Evolutionary conservation across 2,329 filamentous ascomycete genomes (phyloP), one percentile per base, ranked within the genome.

Genomic region (Pestalotiopsis sp.): DNA sequence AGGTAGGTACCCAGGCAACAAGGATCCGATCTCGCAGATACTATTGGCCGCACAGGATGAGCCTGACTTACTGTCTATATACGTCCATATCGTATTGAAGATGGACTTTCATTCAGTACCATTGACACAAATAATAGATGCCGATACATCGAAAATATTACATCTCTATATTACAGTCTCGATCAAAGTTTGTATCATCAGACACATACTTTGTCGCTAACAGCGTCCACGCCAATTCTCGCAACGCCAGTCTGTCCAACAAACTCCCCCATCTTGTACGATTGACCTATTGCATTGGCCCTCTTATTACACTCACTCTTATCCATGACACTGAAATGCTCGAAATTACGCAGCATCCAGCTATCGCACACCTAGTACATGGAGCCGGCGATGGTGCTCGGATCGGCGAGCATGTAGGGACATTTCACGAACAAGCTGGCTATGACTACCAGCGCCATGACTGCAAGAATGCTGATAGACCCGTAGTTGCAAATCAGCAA

Each of bases 361-460:
- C 78, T 78, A 69, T 79, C 78, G 65, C 74, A 77, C 27, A 80
- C 72, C 58, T 80, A 79, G 64, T 77, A 78, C 76, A 80, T 75
- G 4, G 80, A 76, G 23, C 78, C 79, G 0, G 78, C 78, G 9
- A 82, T 76, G 13, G 75, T 80, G 68, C 74, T 77, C 11, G 78
- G 80, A 36, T 79, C 76, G 14, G 79, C 74, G 5, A 80, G 80
- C 74, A 82, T 78, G 65, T 76, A 74, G n/a, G 76, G 80, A 76
- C 76, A 80, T 27, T 70, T 72, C 38, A 79, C 57, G 45, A 79
- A 75, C 62, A 83, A 79, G 7, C 80, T 78, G 11, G 70, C 71
- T 1, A 77, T 20, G 13, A 82, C 73, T 3, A 78, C 75, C 14
- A 80, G 69, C 12, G 81, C 70, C 80, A 83, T 83, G 20, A 80